Evolutionary conservation across 495 filamentous ascomycete species (phyloP), one percentile per base, ranked within the genome.

Genomic region (Hypoxylon trugodes): DNA sequence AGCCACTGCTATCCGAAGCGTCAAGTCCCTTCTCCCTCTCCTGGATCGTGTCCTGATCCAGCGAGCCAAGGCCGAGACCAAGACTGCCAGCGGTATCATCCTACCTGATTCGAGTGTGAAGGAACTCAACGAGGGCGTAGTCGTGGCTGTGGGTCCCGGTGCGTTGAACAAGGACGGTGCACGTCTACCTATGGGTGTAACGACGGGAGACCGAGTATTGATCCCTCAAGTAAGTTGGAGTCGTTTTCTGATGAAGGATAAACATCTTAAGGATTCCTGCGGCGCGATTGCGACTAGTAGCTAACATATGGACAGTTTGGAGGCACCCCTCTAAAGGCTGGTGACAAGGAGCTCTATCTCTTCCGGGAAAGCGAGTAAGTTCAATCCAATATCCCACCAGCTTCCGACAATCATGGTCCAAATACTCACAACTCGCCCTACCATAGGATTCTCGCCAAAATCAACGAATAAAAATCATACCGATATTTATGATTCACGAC

Each of bases 41-140:
- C 87, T 99, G 77, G 95, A 99, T 88, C 95, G 95, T 74, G 91
- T 99, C 67, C 87, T 99, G 58, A 91, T 99, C 68, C 95, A 99
- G 87, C 91, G 95, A 77, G 82, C 97, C 82, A 98, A 98, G 81
- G 89, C 94, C 71, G 96, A 98, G 78, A 72, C 92, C 69, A 97
- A 97, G 84, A 99, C 95, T 25, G 92, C 95, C 65, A 86, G 86
- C 68, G 95, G 95, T 68, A 94, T 99, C 83, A 96, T 93, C 85
- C 91, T 99, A 63, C 95, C 95, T 59, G 96, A 99, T 83, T 91
- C 87, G 74, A 90, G 87, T 73, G 92, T 97, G 67, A 97, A 99
- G 86, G 95, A 99, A 76, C 86, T 97, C 77, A 96, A 96, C 79
- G 95, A 97, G 84, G 95, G 91, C 65, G 89, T 89, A 77, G 95